Evolutionary conservation across 768 basidiomycete species (phyloP).

Genomic region (Pleurotus pulmonarius): DNA sequence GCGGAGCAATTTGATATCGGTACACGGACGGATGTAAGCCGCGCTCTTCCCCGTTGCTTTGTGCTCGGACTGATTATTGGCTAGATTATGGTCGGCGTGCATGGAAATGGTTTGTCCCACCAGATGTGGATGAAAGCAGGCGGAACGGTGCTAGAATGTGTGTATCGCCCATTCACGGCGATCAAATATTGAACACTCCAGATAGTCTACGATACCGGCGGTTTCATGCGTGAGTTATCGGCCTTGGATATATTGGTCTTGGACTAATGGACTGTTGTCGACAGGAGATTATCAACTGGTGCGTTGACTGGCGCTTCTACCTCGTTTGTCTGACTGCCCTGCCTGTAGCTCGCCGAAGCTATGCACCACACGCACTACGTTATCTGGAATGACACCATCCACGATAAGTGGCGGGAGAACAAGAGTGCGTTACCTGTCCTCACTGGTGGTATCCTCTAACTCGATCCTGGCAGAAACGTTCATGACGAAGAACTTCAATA

Average conservation of each 20-base stretch:
- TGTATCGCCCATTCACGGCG: neutral
- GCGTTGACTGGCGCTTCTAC: neutral
- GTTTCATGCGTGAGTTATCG: neutral
- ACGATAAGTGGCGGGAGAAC: neutral
- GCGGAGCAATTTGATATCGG: slow-evolving; percentile 5
- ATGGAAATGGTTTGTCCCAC: slow-evolving; percentile 6
- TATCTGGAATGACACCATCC: slow-evolving; percentile 5
- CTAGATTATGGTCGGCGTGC: slow-evolving; percentile 7
- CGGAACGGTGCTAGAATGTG: neutral
- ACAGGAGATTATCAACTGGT: slow-evolving; percentile 7
- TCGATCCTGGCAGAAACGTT: neutral
- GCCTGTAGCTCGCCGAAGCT: slow-evolving; percentile 1
- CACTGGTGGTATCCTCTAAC: neutral
- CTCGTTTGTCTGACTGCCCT: neutral
- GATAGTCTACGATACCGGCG: neutral
- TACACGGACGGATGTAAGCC: slow-evolving; percentile 2
- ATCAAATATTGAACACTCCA: neutral
- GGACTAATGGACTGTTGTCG: no score
- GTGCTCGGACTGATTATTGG: neutral
- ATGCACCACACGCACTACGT: slow-evolving; percentile 8
- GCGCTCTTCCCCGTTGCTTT: neutral
- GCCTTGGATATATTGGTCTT: no score
- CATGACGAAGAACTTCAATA: slow-evolving; percentile 4
- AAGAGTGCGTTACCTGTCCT: neutral
- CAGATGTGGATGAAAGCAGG: slow-evolving; percentile 8